These are phyloP conservation scores for Mycena pura DNA, from an alignment of 768 basidiomycete species.

Conservation along the genomic window DNA sequence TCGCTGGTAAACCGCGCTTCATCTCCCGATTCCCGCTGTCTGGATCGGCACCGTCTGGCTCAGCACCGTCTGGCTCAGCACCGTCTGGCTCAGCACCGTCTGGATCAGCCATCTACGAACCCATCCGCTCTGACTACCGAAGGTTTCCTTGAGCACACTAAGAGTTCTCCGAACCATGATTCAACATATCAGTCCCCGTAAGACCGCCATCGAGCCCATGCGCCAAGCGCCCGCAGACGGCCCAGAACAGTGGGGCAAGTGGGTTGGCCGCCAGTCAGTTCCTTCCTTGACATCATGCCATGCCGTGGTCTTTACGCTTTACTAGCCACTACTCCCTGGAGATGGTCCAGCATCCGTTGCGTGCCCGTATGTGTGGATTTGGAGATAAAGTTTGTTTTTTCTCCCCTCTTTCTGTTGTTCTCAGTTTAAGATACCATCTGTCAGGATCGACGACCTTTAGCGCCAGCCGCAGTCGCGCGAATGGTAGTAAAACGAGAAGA, in stretches of 20 bases:
- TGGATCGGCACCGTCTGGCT: no score
- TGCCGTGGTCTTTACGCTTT: slow-evolving; percentile 20
- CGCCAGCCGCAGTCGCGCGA: slow-evolving; percentile 89
- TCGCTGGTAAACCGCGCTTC: neutral
- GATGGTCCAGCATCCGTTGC: slow-evolving; percentile 85
- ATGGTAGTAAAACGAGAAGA: slow-evolving; percentile 78
- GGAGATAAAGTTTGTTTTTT: slow-evolving; percentile 80
- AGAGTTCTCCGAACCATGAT: slow-evolving; percentile 63
- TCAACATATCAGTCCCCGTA: slow-evolving; percentile 63
- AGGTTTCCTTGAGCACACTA: no score
- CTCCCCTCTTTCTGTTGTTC: slow-evolving; percentile 22
- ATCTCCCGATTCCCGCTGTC: neutral
- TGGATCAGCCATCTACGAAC: no score
- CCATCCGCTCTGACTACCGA: no score
- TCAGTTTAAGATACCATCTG: slow-evolving; percentile 24
- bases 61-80: no score
- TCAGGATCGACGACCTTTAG: slow-evolving; percentile 91
- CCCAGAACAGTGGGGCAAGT: slow-evolving; percentile 74
- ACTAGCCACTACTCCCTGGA: slow-evolving; percentile 82
- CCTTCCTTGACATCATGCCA: slow-evolving; percentile 14
- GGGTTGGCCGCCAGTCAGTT: slow-evolving; percentile 67
- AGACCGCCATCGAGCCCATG: slow-evolving; percentile 36
- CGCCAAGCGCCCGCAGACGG: slow-evolving; percentile 44
- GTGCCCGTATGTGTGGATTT: slow-evolving; percentile 96
- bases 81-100: no score